Conservation (phyloP, 176 grass and related monocot species). For the Poa annua region DNA sequence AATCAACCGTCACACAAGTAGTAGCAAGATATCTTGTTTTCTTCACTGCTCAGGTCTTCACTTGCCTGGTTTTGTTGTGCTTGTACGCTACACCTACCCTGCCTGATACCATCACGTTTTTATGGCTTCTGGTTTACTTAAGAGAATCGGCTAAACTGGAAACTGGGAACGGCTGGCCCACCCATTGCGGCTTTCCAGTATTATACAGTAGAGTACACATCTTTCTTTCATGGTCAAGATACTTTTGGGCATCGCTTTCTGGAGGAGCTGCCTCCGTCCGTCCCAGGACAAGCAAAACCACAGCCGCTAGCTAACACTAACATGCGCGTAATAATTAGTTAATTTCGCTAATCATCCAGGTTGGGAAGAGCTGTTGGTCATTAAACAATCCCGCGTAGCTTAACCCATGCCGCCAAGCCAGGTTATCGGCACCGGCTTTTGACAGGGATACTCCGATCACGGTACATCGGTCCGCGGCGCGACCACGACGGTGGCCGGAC, state of each 20-base stretch:
- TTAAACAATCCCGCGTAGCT: constrained; percentile 41
- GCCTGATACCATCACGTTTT: constrained; percentile 29
- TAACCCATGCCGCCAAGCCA: constrained; percentile 23
- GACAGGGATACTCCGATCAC: not conserved
- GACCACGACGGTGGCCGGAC: constrained; percentile 32
- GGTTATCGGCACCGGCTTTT: constrained; percentile 19
- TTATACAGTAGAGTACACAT: not conserved
- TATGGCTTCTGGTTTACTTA: constrained; percentile 1
- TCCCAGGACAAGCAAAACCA: constrained; percentile 43
- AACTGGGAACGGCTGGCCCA: not conserved
- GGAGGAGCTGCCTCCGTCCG: constrained; percentile 44
- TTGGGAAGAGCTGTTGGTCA: constrained; percentile 23
- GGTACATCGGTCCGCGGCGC: constrained; percentile 32
- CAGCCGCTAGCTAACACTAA: not conserved
- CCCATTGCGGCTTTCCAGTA: not conserved
- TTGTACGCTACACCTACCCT: not conserved
- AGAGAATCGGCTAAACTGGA: constrained; percentile 24
- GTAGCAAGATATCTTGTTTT: not conserved
- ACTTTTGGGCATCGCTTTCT: constrained; percentile 40
- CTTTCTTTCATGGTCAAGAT: constrained; percentile 35
- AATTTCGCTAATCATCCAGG: constrained; percentile 26
- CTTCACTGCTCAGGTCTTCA: not conserved
- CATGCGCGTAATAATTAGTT: not conserved
- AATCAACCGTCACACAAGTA: not conserved
- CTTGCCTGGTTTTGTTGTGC: not conserved